A percentile compares a stretch with the other conserved stretches of the same genome.
These are phyloP conservation scores for Corymbia citriodora DNA, from an alignment of 441 rosid genomes.

Conservation along the genomic window DNA sequence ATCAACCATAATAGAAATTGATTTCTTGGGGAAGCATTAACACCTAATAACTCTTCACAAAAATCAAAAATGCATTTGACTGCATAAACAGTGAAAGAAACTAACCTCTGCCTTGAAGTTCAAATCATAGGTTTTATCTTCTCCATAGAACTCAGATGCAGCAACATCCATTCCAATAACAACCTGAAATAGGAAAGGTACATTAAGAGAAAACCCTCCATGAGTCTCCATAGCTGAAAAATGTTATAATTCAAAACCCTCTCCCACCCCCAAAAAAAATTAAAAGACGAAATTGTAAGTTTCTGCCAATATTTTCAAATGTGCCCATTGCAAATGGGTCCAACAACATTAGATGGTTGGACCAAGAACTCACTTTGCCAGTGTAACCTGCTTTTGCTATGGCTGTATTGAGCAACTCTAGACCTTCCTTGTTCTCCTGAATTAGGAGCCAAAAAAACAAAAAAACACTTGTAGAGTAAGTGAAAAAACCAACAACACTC, in stretches of 20 bases:
- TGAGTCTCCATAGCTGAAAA: background rate
- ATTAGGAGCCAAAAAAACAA: background rate
- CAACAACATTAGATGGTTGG: background rate
- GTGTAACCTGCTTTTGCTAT: constrained; percentile 16
- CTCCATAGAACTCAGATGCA: constrained; percentile 11
- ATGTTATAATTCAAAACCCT: background rate
- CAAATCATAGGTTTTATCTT: constrained; percentile 11
- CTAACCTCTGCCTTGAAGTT: constrained; percentile 17
- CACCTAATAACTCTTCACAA: background rate
- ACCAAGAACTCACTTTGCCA: constrained; percentile 7
- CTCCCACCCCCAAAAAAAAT: background rate
- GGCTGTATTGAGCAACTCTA: constrained; percentile 11
- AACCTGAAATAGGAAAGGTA: background rate
- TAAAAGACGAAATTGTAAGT: no score
- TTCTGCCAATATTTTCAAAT: no score
- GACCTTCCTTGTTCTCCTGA: constrained; percentile 19
- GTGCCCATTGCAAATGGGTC: background rate
- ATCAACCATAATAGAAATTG: background rate
- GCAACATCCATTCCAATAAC: constrained; percentile 19
- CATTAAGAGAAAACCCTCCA: background rate
- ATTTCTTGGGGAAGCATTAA: background rate
- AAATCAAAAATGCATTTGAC: background rate
- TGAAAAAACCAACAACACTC: background rate
- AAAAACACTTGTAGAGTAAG: background rate
- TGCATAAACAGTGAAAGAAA: background rate